A percentile compares a stretch with the other conserved stretches of the same genome.
phyloP scores from a whole-genome alignment of 306 rosid genomes.

The Mucuna pruriens region DNA sequence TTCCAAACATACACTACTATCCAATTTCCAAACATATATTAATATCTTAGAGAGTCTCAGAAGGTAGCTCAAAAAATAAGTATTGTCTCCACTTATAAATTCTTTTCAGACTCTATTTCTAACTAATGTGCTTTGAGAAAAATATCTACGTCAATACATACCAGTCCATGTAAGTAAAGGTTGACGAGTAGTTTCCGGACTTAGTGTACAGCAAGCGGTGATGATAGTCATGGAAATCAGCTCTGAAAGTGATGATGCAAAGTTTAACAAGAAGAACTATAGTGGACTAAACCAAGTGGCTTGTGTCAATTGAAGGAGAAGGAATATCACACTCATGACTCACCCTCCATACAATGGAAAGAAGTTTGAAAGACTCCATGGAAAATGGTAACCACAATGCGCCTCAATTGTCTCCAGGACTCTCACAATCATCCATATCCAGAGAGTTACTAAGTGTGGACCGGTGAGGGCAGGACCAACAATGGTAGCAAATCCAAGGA shows the following conservation, averaged over 20 bases:
- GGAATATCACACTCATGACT: conserved; percentile 58
- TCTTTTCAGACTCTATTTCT: no score
- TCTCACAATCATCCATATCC: conserved; percentile 93
- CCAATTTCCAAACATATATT: no score
- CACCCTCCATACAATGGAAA: conserved; percentile 95
- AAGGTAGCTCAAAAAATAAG: no score
- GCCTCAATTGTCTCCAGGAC: conserved; percentile 98
- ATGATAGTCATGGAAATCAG: conserved; percentile 97
- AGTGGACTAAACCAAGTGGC: not conserved
- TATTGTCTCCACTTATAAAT: no score
- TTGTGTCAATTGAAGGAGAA: conserved; percentile 16
- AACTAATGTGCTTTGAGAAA: conserved; percentile 14
- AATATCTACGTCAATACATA: conserved; percentile 39
- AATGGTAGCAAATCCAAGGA: conserved; percentile 93
- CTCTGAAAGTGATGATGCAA: conserved; percentile 52
- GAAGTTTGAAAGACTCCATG: conserved; percentile 93
- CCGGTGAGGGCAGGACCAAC: conserved; percentile 94
- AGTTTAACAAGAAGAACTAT: conserved; percentile 30
- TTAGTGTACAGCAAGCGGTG: conserved; percentile 90
- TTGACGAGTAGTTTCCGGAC: conserved; percentile 96
- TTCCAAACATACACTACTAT: no score
- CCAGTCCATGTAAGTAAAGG: conserved; percentile 95
- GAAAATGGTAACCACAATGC: conserved; percentile 93
- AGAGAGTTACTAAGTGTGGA: conserved; percentile 86
- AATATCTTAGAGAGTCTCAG: no score